phyloP scores from a whole-genome alignment of 2,329 filamentous ascomycete genomes.

The Emergomyces orientalis region DNA sequence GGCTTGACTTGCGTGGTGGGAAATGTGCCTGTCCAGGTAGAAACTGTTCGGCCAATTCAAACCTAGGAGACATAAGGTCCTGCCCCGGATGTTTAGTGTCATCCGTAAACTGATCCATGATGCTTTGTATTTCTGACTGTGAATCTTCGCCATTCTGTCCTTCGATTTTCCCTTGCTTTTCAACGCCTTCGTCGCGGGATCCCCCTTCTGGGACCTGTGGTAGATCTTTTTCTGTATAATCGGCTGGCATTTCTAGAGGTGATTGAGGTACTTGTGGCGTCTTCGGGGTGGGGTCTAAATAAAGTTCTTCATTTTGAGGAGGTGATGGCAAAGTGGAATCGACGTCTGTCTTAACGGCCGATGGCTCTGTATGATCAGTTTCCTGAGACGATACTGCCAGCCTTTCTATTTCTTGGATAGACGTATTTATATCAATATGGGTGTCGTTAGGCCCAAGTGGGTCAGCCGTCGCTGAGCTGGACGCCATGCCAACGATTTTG shows the following conservation, averaged over 20 bases:
- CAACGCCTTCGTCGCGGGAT: conserved; percentile 15
- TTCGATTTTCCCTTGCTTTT: conserved; percentile 41
- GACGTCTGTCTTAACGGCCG: conserved; percentile 7
- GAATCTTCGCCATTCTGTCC: conserved; percentile 60
- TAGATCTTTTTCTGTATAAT: conserved; percentile 32
- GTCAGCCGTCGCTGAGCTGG: background rate
- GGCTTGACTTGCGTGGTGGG: conserved; percentile 75
- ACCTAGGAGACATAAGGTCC: conserved; percentile 72
- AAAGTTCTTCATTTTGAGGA: conserved; percentile 44
- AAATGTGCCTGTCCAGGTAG: conserved; percentile 58
- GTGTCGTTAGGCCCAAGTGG: background rate
- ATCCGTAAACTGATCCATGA: conserved; percentile 92
- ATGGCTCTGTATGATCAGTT: conserved; percentile 2
- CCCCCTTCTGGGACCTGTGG: conserved; percentile 27
- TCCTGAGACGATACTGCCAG: conserved; percentile 10
- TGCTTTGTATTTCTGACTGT: conserved; percentile 82
- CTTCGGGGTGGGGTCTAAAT: conserved; percentile 42
- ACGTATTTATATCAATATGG: background rate
- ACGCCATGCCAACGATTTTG: background rate
- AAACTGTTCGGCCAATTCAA: conserved; percentile 74
- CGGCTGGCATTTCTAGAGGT: conserved; percentile 29
- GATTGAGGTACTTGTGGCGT: conserved; percentile 36
- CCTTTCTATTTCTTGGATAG: conserved; percentile 5
- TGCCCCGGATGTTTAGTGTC: conserved; percentile 58
- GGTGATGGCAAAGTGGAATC: conserved; percentile 36